Evolutionary conservation across 1,284 basidiomycete genomes (phyloP), one percentile per base, ranked within the genome.

Genomic region (Psilocybe mexicana): DNA sequence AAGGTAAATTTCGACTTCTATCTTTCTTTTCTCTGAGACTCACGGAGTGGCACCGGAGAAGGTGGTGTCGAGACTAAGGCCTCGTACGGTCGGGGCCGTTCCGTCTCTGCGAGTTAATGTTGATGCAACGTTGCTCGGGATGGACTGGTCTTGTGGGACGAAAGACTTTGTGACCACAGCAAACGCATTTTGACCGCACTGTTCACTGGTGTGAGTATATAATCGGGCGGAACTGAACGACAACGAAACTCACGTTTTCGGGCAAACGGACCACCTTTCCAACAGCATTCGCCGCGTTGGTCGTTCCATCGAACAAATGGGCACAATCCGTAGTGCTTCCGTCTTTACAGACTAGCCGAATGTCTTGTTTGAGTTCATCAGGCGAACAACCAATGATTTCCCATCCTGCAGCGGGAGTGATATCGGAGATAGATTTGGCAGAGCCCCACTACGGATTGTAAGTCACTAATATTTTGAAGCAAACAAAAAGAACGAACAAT

Each of bases 321-420:
- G 69, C 70, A 63, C 83, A 85, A 4, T 69, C 68, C 5, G 67
- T 54, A 6, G 67, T 61, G 35, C 59, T 62, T 43, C 49, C 56
- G 6, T 69, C 63, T 26, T 72, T 68, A 65, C 83, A 84, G 2
- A 82, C 79, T 12, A 82, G 69, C 7, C 79, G 77, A 50, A 85
- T 77, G 49, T 79, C 74, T 61, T 84, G 82, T 18, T 71, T 58
- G 5, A 72, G 62, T 1, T 68, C 63, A 50, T 73, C 69, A 2
- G 76, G 60, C 47, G 77, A 70, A 63, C 83, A 84, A 52, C 68
- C 72, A 44, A 82, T 60, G 52, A 85, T 81, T 23, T 74, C 67
- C 82, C 83, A 85, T 45, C 81, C 82, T 11, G 79, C 80, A 5
- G 80, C 80, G 6, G 67, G 50, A 0, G 83, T 84, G 54, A 85